Percentiles rank a stretch among this genome's conserved stretches.
phyloP scores from a whole-genome alignment of 148 eudicot species.

The Heliamphora exappendiculata region DNA sequence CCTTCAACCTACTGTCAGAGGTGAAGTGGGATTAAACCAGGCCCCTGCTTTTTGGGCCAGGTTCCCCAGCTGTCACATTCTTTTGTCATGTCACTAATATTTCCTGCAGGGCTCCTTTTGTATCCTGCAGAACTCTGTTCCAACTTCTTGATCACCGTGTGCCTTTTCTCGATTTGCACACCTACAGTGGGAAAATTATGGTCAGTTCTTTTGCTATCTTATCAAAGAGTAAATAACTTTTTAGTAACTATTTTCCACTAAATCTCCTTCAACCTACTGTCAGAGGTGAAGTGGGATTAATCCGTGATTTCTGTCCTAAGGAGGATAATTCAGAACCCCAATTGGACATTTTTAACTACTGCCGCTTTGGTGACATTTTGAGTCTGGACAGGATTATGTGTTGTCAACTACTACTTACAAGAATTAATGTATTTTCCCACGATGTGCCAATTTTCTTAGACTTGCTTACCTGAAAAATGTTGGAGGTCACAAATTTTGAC shows the following conservation, averaged over 20 bases:
- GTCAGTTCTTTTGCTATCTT: neutral
- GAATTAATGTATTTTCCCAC: neutral
- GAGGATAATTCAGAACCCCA: neutral
- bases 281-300: neutral
- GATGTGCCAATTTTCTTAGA: neutral
- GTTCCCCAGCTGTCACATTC: too few relatives aligned
- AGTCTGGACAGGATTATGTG: neutral
- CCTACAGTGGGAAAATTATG: too few relatives aligned
- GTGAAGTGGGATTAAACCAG: too few relatives aligned
- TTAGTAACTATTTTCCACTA: neutral
- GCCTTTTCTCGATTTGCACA: too few relatives aligned
- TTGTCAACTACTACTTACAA: neutral
- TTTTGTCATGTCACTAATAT: too few relatives aligned
- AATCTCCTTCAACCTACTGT: neutral
- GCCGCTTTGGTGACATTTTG: neutral
- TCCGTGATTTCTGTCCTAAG: neutral
- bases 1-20: neutral
- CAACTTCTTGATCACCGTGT: too few relatives aligned
- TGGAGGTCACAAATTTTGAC: neutral
- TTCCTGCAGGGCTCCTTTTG: too few relatives aligned
- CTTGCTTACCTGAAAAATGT: neutral
- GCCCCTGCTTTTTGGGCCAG: too few relatives aligned
- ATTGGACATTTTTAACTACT: neutral
- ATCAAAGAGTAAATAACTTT: neutral
- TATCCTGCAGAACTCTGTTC: too few relatives aligned